Base-by-base conservation (phyloP, 208 protist species). In the Acanthamoeba polyphaga region DNA sequence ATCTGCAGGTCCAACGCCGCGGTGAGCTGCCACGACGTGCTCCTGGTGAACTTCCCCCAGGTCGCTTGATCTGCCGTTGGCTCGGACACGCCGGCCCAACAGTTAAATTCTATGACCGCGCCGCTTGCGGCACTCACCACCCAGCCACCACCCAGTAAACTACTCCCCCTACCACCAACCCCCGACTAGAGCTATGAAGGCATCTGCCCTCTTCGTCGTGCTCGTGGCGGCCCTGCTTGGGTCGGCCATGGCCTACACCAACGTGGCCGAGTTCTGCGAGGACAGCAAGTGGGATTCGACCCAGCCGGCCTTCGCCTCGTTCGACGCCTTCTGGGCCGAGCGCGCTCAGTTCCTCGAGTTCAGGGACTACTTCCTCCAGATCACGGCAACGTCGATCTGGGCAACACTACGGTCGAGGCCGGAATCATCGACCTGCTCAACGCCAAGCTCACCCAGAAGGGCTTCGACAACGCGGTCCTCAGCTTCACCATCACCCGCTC, bases 401-500 rank as follows among this genome's bases (percentile, higher is more conserved):
- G 70, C 12, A 78, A 78, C 32, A 78, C 70, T 7, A 49, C 70
- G 34, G 70, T 78, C 34, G 70, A 78, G 32, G 70, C 70, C 1
- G 32, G 3, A 0, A 24, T 78, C 15, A 78, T 78, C 70, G 70
- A 34, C 10, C 70, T 46, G 8, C 70, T 78, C 70, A 78, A 51
- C 12, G 70, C 70, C 70, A 78, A 78, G 70, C 70, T 78, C 70
- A 29, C 70, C 34, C 4, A 34, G 12, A 3, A 78, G 70, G 70
- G 70, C 32, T 46, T 34, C 29, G 27, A 27, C 34, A 34, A 78
- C 51, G 51, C 51, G n/a, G n/a, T n/a, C n/a, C n/a, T n/a, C 70
- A 46, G 29, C 70, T 78, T 78, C 70, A 78, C 70, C 70, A 78
- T 78, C 70, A 78, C 70, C 12, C 70, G 70, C 32, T 78, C 70